Base-by-base conservation (phyloP, 805 yeast genomes). In the Starmerella lactis-condensi region DNA sequence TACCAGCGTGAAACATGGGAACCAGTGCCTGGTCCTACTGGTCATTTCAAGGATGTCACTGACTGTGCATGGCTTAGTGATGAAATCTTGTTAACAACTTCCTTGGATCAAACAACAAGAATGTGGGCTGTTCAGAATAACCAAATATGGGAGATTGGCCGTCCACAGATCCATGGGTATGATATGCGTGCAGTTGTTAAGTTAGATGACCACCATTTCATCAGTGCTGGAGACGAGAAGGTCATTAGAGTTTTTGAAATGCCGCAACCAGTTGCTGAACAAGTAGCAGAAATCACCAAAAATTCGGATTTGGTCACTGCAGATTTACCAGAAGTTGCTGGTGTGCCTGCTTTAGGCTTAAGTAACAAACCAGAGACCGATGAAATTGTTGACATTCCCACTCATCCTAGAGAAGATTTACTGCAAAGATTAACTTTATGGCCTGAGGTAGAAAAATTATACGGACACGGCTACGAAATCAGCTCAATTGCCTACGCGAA, bases 111-210 rank as follows among this genome's bases (percentile, higher is more conserved):
- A 55, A 89, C 99, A 0, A 79, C 96, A 0, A 64, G 98, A 45
- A 50, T 89, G 16, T 75, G 65, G 53, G 72, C 92, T 0, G 35
- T 47, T 14, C 34, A 32, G 12, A 52, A 61, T 28, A 41, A 6
- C 60, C 72, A 1, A 82, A 33, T 94, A 92, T 75, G 74, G 48
- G 99, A 89, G 52, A 74, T 89, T 52, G 79, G 94, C 2, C 67
- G 99, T 43, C 96, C 98, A 0, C 99, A 89, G 53, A 89, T 89
- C 40, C 99, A 89, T 52, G 99, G 99, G 6, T 89, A 81, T 50
- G 96, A 89, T 48, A 82, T 89, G 95, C 64, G 78, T 23, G 72
- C 93, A 42, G 60, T 77, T 6, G 68, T 72, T 23, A 61, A 75
- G 9, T 52, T 89, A 10, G 54, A 66, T 12, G 54, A 61, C 30